Conservation (phyloP, 106 monocot species). For the Dioscorea zingiberensis region DNA sequence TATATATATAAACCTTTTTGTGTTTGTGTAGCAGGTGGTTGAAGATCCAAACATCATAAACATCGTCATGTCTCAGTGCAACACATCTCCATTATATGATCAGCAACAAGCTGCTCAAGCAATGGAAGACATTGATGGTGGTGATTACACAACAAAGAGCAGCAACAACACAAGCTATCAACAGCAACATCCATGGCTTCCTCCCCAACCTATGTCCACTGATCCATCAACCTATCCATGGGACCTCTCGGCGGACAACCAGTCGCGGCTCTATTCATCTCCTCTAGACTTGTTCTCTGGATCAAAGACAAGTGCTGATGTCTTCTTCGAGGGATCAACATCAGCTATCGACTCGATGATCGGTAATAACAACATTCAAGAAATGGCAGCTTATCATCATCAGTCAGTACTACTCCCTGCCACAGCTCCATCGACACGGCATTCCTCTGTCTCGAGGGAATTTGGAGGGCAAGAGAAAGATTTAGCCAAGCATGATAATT, state of each 20-base stretch:
- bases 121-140: neutral
- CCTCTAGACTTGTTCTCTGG: slow-evolving; percentile 28
- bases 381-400: slow-evolving; percentile 6
- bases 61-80: slow-evolving; percentile 53
- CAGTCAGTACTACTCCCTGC: slow-evolving; percentile 5
- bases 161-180: neutral
- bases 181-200: slow-evolving; percentile 13
- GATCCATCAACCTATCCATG: slow-evolving; percentile 15
- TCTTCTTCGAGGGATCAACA: slow-evolving; percentile 16
- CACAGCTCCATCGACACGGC: neutral
- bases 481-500: slow-evolving; percentile 11
- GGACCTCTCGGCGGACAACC: slow-evolving; percentile 21
- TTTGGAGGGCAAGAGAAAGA: slow-evolving; percentile 20
- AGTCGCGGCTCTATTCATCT: slow-evolving; percentile 24
- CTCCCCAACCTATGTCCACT: slow-evolving; percentile 1
- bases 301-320: neutral
- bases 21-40: slow-evolving; percentile 24
- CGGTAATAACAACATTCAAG: neutral
- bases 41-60: slow-evolving; percentile 48
- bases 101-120: neutral
- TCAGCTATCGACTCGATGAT: neutral
- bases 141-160: neutral
- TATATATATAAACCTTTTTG: neutral
- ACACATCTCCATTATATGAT: slow-evolving; percentile 4
- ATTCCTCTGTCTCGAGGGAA: neutral